Conservation (phyloP, 1,139 yeast species). For the Suhomyces wounanorum region DNA sequence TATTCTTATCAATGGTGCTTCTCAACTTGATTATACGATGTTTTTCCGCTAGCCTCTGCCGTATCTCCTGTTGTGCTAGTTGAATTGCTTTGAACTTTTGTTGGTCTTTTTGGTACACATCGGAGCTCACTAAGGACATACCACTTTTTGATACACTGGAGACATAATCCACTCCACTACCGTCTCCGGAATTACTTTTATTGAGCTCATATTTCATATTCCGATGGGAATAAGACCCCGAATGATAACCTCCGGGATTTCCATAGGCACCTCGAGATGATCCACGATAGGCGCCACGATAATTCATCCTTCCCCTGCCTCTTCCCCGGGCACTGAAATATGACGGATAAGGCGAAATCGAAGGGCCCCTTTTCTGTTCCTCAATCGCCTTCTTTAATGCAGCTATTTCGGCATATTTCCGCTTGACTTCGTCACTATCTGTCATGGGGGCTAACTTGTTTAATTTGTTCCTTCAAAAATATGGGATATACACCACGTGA, state of each 20-base stretch:
- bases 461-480: neutral
- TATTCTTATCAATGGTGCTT: constrained; percentile 20
- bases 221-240: constrained; percentile 15
- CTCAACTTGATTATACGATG: constrained; percentile 14
- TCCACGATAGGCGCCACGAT: constrained; percentile 11
- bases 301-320: constrained; percentile 12
- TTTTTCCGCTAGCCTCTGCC: constrained; percentile 21
- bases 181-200: neutral
- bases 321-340: constrained; percentile 4
- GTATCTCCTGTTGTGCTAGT: constrained; percentile 18
- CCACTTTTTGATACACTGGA: constrained; percentile 33
- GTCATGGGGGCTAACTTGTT: neutral
- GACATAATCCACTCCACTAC: constrained; percentile 19
- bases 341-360: neutral
- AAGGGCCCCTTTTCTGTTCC: constrained; percentile 17
- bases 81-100: constrained; percentile 16
- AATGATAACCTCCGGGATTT: neutral
- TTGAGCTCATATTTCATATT: constrained; percentile 30
- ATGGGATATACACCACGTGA: neutral
- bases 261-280: neutral
- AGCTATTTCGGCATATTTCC: constrained; percentile 38
- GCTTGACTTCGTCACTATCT: constrained; percentile 24
- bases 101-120: constrained; percentile 35
- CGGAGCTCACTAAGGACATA: constrained; percentile 38
- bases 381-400: constrained; percentile 31